Conservation (phyloP, 805 yeast genomes). For the Saturnispora saitoi region DNA sequence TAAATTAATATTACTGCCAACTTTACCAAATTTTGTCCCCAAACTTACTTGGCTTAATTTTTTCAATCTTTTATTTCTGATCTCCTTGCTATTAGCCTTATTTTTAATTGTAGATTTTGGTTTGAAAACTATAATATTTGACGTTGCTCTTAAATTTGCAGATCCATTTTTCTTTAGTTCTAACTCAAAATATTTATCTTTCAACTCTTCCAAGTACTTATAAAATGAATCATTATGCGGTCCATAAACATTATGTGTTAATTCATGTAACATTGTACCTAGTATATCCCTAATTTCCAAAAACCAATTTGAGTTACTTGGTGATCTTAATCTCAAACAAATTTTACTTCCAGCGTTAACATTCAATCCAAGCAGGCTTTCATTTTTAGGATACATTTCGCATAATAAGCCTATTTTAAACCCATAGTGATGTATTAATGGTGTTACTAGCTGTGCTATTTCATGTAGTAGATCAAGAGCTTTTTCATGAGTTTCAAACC, state of each 20-base stretch:
- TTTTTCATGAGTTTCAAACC: conserved; percentile 34
- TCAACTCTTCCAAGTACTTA: conserved; percentile 51
- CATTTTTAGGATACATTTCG: conserved; percentile 74
- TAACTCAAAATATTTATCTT: conserved; percentile 38
- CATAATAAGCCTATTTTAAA: conserved; percentile 60
- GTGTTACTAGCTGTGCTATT: conserved; percentile 64
- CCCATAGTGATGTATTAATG: conserved; percentile 60
- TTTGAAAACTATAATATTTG: conserved; percentile 2
- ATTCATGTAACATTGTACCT: conserved; percentile 83
- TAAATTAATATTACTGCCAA: conserved; percentile 21
- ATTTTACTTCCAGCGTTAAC: conserved; percentile 72
- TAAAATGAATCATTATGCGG: conserved; percentile 76
- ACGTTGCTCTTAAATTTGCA: conserved; percentile 2
- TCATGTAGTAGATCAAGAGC: conserved; percentile 58
- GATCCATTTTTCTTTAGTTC: conserved; percentile 22
- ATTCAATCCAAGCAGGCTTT: conserved; percentile 66
- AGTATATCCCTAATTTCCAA: conserved; percentile 56
- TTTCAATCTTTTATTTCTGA: conserved; percentile 34
- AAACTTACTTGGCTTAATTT: conserved; percentile 34
- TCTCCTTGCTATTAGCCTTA: background rate
- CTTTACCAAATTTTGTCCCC: conserved; percentile 32
- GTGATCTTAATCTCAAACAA: conserved; percentile 58
- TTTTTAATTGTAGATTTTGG: conserved; percentile 40
- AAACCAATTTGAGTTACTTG: conserved; percentile 43
- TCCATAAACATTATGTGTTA: conserved; percentile 71